Percentiles rank a stretch among this genome's conserved stretches.
Conservation (phyloP, 1,284 basidiomycete genomes). For the Fomitopsis palustris region DNA sequence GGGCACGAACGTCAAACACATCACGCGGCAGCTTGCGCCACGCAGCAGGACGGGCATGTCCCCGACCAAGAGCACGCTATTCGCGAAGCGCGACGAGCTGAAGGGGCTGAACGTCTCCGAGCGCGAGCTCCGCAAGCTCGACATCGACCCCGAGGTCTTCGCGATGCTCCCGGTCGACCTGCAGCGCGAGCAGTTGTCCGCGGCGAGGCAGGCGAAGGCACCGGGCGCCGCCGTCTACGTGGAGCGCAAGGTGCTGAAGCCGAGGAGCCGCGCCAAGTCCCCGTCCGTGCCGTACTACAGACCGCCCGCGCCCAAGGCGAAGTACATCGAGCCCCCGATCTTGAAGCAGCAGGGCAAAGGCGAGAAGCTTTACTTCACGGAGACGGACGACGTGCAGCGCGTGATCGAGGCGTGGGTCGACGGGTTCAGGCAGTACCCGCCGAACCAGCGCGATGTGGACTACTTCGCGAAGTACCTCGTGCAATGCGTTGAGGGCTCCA, state of each 20-base stretch:
- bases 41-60: slow-evolving; percentile 41
- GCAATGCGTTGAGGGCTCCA: slow-evolving; percentile 51
- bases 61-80: slow-evolving; percentile 40
- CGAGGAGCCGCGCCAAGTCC: slow-evolving; percentile 29
- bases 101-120: slow-evolving; percentile 28
- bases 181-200: slow-evolving; percentile 70
- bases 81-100: slow-evolving; percentile 26
- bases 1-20: slow-evolving; percentile 46
- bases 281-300: slow-evolving; percentile 33
- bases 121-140: slow-evolving; percentile 56
- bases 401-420: slow-evolving; percentile 74
- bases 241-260: slow-evolving; percentile 46
- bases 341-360: slow-evolving; percentile 55
- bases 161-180: slow-evolving; percentile 57
- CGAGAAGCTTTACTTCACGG: slow-evolving; percentile 53
- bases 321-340: slow-evolving; percentile 41
- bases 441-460: slow-evolving; percentile 66
- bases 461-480: slow-evolving; percentile 70
- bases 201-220: slow-evolving; percentile 46
- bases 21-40: slow-evolving; percentile 61
- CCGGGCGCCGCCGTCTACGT: slow-evolving; percentile 23
- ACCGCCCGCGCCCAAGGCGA: slow-evolving; percentile 50
- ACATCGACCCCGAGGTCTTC: slow-evolving; percentile 73
- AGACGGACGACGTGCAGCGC: slow-evolving; percentile 64
- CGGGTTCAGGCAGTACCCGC: slow-evolving; percentile 51